Evolutionary conservation across 495 filamentous ascomycete species (phyloP).

Genomic region (Penicilliopsis zonata): DNA sequence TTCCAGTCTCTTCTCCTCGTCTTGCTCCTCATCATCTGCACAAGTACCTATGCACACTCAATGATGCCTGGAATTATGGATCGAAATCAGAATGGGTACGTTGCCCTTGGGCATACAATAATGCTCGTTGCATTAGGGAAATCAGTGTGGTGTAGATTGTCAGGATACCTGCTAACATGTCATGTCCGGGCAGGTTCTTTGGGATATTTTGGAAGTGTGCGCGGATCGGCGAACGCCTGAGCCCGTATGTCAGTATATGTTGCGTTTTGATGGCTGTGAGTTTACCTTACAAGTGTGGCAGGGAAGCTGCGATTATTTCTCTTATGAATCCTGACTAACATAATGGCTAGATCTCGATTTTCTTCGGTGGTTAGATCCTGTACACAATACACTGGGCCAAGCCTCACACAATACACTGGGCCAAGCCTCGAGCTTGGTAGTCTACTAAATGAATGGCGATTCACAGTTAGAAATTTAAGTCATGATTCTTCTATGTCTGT

Average conservation of each 20-base stretch:
- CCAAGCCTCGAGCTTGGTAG: too few relatives aligned
- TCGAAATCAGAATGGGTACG: constrained; percentile 76
- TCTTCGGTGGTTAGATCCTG: constrained; percentile 24
- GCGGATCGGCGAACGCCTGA: constrained; percentile 82
- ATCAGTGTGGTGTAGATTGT: too few relatives aligned
- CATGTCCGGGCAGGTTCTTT: constrained; percentile 43
- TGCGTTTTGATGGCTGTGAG: constrained; percentile 91
- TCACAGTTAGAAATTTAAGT: constrained; percentile 1
- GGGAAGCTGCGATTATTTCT: neutral
- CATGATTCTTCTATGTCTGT: constrained; percentile 20
- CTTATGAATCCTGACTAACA: too few relatives aligned
- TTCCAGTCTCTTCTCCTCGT: constrained; percentile 90
- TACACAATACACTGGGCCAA: neutral
- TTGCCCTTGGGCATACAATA: neutral
- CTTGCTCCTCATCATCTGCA: constrained; percentile 91
- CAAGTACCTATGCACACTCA: constrained; percentile 82
- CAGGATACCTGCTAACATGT: neutral
- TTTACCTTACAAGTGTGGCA: constrained; percentile 6
- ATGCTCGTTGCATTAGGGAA: neutral
- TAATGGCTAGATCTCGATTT: constrained; percentile 28
- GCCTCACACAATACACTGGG: constrained; percentile 3
- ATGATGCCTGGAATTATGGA: constrained; percentile 88
- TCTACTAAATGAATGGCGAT: constrained; percentile 4
- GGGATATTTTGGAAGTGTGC: constrained; percentile 97
- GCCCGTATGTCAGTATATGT: constrained; percentile 91